These are phyloP conservation scores for Fusarium napiforme DNA, from an alignment of 2,329 filamentous ascomycete genomes.

Conservation along the genomic window DNA sequence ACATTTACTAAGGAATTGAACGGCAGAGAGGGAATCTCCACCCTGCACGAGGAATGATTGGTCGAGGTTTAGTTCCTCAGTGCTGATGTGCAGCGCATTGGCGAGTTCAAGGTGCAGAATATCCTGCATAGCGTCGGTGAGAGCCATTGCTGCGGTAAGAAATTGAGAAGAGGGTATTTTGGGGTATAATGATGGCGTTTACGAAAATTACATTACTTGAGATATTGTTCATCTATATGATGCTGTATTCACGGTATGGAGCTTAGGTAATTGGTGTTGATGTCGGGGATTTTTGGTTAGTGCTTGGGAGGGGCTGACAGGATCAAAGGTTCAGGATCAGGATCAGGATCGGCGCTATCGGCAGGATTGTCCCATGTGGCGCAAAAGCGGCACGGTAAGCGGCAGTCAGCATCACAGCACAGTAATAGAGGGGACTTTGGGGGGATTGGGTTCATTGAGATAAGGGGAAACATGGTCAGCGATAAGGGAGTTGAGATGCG, in stretches of 20 bases:
- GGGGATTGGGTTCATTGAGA: background rate
- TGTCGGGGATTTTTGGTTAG: background rate
- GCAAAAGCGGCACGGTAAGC: background rate
- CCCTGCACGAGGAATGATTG: slow-evolving; percentile 1
- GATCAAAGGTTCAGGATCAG: slow-evolving; percentile 5
- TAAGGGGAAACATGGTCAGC: too few relatives aligned
- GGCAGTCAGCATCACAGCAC: background rate
- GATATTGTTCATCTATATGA: background rate
- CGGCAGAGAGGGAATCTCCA: background rate
- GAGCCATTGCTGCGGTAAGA: background rate
- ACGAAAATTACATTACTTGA: background rate
- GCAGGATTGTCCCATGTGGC: background rate
- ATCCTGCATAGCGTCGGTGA: background rate
- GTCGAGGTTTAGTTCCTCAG: background rate
- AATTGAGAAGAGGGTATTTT: background rate
- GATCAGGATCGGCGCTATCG: slow-evolving; percentile 1
- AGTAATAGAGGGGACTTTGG: background rate
- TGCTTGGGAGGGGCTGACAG: background rate
- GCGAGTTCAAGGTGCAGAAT: background rate
- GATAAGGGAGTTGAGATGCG: background rate
- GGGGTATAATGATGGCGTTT: background rate
- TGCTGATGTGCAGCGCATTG: background rate
- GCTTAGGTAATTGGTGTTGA: background rate
- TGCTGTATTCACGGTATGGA: background rate
- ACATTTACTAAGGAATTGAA: background rate